Conservation (phyloP, 345 rosid species). For the Moricandia arvensis region DNA sequence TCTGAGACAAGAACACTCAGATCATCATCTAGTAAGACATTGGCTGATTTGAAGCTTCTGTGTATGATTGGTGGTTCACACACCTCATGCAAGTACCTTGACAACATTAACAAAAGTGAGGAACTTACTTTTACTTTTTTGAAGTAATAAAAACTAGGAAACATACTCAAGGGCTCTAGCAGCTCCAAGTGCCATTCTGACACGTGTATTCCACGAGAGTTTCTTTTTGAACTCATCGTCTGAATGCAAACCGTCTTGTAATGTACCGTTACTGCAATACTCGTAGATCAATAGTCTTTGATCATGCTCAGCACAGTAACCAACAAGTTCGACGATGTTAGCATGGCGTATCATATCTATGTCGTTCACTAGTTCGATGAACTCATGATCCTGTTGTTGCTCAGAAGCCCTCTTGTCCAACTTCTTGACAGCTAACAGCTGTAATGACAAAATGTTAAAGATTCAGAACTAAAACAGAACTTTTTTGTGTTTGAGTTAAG, state of each 20-base stretch:
- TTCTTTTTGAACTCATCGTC: conserved; percentile 71
- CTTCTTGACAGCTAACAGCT: conserved; percentile 93
- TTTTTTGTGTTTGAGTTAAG: neutral
- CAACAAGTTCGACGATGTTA: conserved; percentile 81
- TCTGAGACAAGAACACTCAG: conserved; percentile 74
- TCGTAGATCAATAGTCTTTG: conserved; percentile 88
- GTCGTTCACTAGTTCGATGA: conserved; percentile 72
- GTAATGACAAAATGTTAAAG: conserved; percentile 33
- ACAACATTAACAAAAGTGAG: conserved; percentile 14
- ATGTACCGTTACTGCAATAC: conserved; percentile 79
- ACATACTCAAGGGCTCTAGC: conserved; percentile 96
- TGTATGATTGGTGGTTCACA: conserved; percentile 87
- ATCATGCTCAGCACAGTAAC: conserved; percentile 94
- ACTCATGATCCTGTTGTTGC: conserved; percentile 75
- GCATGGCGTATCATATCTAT: conserved; percentile 82
- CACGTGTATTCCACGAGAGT: conserved; percentile 77
- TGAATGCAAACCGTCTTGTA: conserved; percentile 79
- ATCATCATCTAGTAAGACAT: conserved; percentile 88
- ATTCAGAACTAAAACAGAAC: conserved; percentile 2
- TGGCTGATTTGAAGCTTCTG: conserved; percentile 85
- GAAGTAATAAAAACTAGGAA: conserved; percentile 7
- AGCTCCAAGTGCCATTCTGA: conserved; percentile 90
- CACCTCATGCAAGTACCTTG: conserved; percentile 91
- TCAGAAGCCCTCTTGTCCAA: conserved; percentile 63
- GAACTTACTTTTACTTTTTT: neutral